These are phyloP conservation scores for Amphibolis antarctica DNA, from an alignment of 106 monocot species.

Conservation along the genomic window DNA sequence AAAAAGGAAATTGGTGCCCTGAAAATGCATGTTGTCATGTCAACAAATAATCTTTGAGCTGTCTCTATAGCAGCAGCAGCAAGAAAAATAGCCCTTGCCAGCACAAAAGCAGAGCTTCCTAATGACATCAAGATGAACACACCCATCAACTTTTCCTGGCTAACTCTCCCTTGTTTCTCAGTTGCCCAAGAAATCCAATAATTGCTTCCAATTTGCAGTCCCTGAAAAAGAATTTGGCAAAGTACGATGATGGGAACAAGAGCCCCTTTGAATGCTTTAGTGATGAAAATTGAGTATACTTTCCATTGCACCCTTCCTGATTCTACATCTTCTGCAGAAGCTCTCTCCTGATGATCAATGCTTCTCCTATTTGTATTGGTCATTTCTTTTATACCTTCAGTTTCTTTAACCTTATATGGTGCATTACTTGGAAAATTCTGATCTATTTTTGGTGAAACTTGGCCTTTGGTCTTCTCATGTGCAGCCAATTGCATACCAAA, in stretches of 20 bases:
- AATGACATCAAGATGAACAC: slow-evolving; percentile 48
- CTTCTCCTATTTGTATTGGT: slow-evolving; percentile 1
- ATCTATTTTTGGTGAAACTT: slow-evolving; percentile 27
- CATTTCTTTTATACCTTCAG: slow-evolving; percentile 22
- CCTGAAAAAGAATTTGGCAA: slow-evolving; percentile 66
- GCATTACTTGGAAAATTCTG: slow-evolving; percentile 1
- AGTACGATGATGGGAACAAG: slow-evolving; percentile 58
- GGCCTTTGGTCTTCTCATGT: slow-evolving; percentile 48
- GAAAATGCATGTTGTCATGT: slow-evolving; percentile 52
- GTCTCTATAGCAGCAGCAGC: slow-evolving; percentile 58
- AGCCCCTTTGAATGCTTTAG: slow-evolving; percentile 53
- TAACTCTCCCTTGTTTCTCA: slow-evolving; percentile 28
- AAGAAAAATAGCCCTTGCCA: slow-evolving; percentile 63
- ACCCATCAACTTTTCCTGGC: slow-evolving; percentile 35
- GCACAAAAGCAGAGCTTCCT: slow-evolving; percentile 60
- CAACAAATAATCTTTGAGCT: slow-evolving; percentile 52
- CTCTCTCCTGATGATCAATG: slow-evolving; percentile 6
- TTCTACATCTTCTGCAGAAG: slow-evolving; percentile 48
- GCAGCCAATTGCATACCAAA: slow-evolving; percentile 56
- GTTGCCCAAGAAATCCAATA: slow-evolving; percentile 91
- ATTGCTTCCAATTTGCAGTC: slow-evolving; percentile 69
- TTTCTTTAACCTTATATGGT: slow-evolving; percentile 7
- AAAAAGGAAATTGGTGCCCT: slow-evolving; percentile 67
- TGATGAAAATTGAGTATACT: slow-evolving; percentile 56
- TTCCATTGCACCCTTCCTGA: slow-evolving; percentile 67